Evolutionary conservation across 2,329 filamentous ascomycete species (phyloP).

Genomic region (Arthroderma sp.): DNA sequence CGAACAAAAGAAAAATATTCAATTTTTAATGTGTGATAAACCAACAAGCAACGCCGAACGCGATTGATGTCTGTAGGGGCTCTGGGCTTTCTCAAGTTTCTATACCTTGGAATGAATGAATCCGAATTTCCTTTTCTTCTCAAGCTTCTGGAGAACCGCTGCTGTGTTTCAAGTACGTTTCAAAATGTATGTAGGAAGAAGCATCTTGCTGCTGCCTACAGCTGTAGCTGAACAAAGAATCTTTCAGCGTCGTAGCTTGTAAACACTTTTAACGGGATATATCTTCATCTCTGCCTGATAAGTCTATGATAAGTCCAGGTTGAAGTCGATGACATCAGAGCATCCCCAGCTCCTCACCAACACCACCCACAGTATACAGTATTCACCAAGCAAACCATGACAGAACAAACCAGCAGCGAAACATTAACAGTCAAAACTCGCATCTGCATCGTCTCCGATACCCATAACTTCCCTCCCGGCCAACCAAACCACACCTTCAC

Average conservation of each 20-base stretch:
- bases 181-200: too few relatives aligned
- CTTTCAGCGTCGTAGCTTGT: too few relatives aligned
- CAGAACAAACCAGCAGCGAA: background rate
- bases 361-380: too few relatives aligned
- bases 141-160: background rate
- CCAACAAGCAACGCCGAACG: slow-evolving; percentile 6
- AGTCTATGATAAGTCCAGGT: too few relatives aligned
- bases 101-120: slow-evolving; percentile 21
- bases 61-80: slow-evolving; percentile 27
- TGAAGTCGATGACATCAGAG: too few relatives aligned
- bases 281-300: too few relatives aligned
- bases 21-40: slow-evolving; percentile 15
- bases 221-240: too few relatives aligned
- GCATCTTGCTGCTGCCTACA: too few relatives aligned
- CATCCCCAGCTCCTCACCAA: too few relatives aligned
- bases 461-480: slow-evolving; percentile 22
- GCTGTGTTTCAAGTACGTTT: too few relatives aligned
- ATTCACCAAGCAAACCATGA: too few relatives aligned
- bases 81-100: slow-evolving; percentile 23
- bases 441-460: slow-evolving; percentile 32
- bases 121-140: slow-evolving; percentile 7
- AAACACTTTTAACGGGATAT: too few relatives aligned
- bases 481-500: slow-evolving; percentile 11
- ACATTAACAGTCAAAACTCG: slow-evolving; percentile 23
- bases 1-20: slow-evolving; percentile 13